Evolutionary conservation across 225 moss, liverwort and hornwort species (phyloP).

Genomic region (Sphagnum tenellum): DNA sequence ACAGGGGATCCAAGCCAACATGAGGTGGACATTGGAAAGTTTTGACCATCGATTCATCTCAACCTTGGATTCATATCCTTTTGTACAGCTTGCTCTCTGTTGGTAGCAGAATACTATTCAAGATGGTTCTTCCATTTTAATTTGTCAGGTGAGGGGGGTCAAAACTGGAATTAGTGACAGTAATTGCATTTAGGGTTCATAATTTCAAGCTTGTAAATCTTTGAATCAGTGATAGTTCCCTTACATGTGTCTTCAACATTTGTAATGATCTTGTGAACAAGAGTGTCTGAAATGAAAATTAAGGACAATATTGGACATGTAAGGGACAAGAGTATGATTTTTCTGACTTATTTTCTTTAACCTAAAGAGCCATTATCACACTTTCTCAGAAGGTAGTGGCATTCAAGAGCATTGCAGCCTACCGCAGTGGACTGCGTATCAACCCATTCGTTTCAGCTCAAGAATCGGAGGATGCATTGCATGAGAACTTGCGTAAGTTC

Average conservation of each 20-base stretch:
- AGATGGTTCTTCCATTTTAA: too few species aligned
- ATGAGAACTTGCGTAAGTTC: slow-evolving; percentile 43
- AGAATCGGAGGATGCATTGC: slow-evolving; percentile 79
- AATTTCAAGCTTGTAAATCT: too few species aligned
- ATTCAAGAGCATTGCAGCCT: slow-evolving; percentile 94
- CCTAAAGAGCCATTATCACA: slow-evolving; percentile 27
- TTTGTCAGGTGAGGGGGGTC: too few species aligned
- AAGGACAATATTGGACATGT: too few species aligned
- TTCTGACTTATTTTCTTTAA: slow-evolving; percentile 15
- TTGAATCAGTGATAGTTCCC: too few species aligned
- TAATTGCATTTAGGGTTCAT: too few species aligned
- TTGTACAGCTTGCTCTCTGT: neutral
- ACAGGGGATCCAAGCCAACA: slow-evolving; percentile 63
- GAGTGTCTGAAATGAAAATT: too few species aligned
- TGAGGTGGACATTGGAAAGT: slow-evolving; percentile 71
- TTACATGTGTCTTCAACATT: too few species aligned
- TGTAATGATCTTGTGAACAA: too few species aligned
- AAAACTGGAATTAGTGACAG: too few species aligned
- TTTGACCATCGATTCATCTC: slow-evolving; percentile 70
- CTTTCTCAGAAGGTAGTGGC: slow-evolving; percentile 69
- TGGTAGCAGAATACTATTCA: too few species aligned
- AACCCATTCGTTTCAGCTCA: slow-evolving; percentile 68
- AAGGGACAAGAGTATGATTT: too few species aligned
- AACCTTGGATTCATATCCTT: slow-evolving; percentile 90
- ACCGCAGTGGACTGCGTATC: slow-evolving; percentile 84